Conservation (phyloP, 148 eudicot genomes). For the Chenopodium quinoa region DNA sequence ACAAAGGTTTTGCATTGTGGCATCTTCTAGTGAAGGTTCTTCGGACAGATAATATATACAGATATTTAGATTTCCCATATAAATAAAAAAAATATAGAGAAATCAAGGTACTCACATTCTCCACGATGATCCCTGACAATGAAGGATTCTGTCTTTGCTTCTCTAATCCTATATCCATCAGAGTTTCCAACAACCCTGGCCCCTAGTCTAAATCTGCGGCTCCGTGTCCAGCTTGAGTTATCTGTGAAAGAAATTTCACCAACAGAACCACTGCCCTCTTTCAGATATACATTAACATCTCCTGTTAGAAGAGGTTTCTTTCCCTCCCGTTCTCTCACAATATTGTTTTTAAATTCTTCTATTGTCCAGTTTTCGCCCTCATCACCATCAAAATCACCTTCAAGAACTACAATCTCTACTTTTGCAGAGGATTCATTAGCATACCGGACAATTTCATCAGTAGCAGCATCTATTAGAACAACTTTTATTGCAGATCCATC, state of each 20-base stretch:
- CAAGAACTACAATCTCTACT: slow-evolving; percentile 75
- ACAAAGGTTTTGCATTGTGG: background rate
- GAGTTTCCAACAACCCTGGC: slow-evolving; percentile 54
- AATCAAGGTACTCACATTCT: slow-evolving; percentile 52
- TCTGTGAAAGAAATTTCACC: slow-evolving; percentile 68
- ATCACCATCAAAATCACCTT: slow-evolving; percentile 73
- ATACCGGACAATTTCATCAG: slow-evolving; percentile 47
- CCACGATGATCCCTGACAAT: slow-evolving; percentile 83
- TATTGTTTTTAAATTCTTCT: slow-evolving; percentile 66
- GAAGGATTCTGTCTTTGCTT: slow-evolving; percentile 79
- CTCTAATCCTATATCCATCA: slow-evolving; percentile 55
- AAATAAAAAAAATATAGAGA: background rate
- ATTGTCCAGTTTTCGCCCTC: slow-evolving; percentile 65
- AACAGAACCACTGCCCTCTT: slow-evolving; percentile 57
- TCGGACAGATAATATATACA: background rate
- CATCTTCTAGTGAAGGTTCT: background rate
- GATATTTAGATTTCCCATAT: background rate
- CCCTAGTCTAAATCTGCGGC: slow-evolving; percentile 77
- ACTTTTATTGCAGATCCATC: slow-evolving; percentile 58
- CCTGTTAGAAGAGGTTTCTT: slow-evolving; percentile 71
- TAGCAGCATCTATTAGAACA: slow-evolving; percentile 52
- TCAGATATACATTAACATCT: slow-evolving; percentile 45
- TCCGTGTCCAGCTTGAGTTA: slow-evolving; percentile 84
- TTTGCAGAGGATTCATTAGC: slow-evolving; percentile 62
- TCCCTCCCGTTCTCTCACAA: slow-evolving; percentile 81